These are phyloP conservation scores for Mycena citricolor DNA, from an alignment of 1,284 basidiomycete species.

Conservation along the genomic window DNA sequence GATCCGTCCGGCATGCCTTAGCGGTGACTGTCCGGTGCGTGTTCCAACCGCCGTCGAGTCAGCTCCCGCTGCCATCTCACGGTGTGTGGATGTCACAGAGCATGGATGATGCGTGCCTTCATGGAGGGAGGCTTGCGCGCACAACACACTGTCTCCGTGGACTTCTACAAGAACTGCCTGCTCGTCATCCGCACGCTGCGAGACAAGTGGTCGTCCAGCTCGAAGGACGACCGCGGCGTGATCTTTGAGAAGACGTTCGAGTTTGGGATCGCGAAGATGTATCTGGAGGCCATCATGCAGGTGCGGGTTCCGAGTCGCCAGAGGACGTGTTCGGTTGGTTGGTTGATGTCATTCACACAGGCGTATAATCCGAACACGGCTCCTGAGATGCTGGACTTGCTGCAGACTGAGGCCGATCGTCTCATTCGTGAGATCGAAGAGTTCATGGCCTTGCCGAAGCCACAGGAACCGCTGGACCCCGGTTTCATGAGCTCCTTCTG, in stretches of 20 bases:
- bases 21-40: constrained; percentile 31
- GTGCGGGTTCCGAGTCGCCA: constrained; percentile 23
- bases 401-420: constrained; percentile 6
- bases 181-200: constrained; percentile 29
- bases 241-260: constrained; percentile 32
- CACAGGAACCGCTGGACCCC: constrained; percentile 3
- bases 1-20: constrained; percentile 31
- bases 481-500: constrained; percentile 18
- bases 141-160: constrained; percentile 18
- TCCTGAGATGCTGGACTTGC: too few species aligned
- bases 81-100: too few species aligned
- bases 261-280: constrained; percentile 28
- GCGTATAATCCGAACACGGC: too few species aligned
- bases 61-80: too few species aligned
- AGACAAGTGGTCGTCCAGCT: constrained; percentile 26
- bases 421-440: constrained; percentile 12
- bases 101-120: constrained; percentile 31
- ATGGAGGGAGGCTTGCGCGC: constrained; percentile 16
- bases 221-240: constrained; percentile 26
- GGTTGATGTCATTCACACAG: too few species aligned
- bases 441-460: constrained; percentile 1
- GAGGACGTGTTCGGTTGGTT: too few species aligned
- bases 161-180: constrained; percentile 24
- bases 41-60: too few species aligned
- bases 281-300: constrained; percentile 28